These are phyloP conservation scores for Penstemon newberryi DNA, from an alignment of 257 asterid genomes.

Conservation along the genomic window DNA sequence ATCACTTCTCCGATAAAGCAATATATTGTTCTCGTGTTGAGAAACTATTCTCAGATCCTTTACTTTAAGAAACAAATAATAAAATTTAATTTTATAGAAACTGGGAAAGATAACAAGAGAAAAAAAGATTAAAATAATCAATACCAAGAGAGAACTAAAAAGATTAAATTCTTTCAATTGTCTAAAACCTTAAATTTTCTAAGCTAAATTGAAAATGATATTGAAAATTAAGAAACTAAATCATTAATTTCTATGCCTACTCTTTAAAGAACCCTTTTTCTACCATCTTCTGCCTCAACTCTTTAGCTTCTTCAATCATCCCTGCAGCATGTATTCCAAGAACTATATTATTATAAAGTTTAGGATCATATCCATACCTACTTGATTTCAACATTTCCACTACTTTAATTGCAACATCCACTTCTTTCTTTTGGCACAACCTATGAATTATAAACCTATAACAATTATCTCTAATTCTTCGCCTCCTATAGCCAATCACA, in stretches of 20 bases:
- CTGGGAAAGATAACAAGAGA: too few species aligned
- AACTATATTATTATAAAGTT: conserved; percentile 44
- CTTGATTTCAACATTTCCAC: conserved; percentile 52
- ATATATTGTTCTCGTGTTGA: too few species aligned
- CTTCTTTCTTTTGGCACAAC: conserved; percentile 57
- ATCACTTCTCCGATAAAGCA: too few species aligned
- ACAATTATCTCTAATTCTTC: conserved; percentile 64
- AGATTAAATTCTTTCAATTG: too few species aligned
- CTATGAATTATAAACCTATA: conserved; percentile 65
- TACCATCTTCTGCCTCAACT: conserved; percentile 48
- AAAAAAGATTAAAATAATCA: too few species aligned
- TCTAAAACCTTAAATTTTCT: too few species aligned
- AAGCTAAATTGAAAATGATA: too few species aligned
- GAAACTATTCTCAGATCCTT: too few species aligned
- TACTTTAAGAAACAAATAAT: too few species aligned
- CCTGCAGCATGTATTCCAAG: conserved; percentile 65
- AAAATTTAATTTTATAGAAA: too few species aligned
- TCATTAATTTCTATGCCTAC: background rate
- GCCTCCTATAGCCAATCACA: conserved; percentile 47
- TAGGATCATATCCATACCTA: conserved; percentile 34
- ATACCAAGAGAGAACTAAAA: too few species aligned
- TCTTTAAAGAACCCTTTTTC: conserved; percentile 45
- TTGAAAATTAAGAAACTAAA: too few species aligned
- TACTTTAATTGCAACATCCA: conserved; percentile 59
- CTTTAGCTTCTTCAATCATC: conserved; percentile 63